phyloP scores from a whole-genome alignment of 768 basidiomycete species.

The Rhodotorula babjevae region DNA sequence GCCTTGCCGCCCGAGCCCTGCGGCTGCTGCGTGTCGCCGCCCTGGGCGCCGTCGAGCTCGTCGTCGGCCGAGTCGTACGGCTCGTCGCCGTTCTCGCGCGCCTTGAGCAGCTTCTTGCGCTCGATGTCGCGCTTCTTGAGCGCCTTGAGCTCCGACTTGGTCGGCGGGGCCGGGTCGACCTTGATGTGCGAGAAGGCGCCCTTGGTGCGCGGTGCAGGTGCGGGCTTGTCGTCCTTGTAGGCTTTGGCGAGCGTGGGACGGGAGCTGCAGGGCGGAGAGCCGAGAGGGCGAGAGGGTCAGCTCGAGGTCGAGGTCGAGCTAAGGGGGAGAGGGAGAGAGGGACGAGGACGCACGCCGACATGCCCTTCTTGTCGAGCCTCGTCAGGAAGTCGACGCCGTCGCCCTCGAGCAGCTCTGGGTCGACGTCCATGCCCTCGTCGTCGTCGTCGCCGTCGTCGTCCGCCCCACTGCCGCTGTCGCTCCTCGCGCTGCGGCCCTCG shows the following conservation, averaged over 20 bases:
- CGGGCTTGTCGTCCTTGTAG: conserved; percentile 33
- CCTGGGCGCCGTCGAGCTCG: conserved; percentile 56
- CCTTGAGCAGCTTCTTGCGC: conserved; percentile 23
- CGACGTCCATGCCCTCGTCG: conserved; percentile 63
- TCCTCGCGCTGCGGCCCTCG: neutral
- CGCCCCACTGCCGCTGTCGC: neutral
- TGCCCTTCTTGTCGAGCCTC: conserved; percentile 68
- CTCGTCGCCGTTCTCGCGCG: conserved; percentile 66
- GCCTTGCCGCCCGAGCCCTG: conserved; percentile 52
- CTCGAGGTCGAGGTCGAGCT: neutral
- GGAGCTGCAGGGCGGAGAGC: conserved; percentile 15
- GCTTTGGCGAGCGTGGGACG: conserved; percentile 28
- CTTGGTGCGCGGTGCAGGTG: conserved; percentile 3
- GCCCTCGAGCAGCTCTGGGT: conserved; percentile 58
- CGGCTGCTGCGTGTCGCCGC: conserved; percentile 51
- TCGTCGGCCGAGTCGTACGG: conserved; percentile 55
- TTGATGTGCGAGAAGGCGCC: conserved; percentile 23
- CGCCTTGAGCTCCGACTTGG: conserved; percentile 36
- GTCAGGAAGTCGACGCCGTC: conserved; percentile 56
- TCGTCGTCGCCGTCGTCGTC: conserved; percentile 47
- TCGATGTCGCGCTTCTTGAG: conserved; percentile 29
- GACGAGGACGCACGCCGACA: conserved; percentile 60
- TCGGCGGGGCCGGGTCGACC: conserved; percentile 17
- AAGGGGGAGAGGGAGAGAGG: no score
- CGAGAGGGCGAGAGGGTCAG: neutral